phyloP scores from a whole-genome alignment of 768 basidiomycete species.

The Podaxis mareebaensis region DNA sequence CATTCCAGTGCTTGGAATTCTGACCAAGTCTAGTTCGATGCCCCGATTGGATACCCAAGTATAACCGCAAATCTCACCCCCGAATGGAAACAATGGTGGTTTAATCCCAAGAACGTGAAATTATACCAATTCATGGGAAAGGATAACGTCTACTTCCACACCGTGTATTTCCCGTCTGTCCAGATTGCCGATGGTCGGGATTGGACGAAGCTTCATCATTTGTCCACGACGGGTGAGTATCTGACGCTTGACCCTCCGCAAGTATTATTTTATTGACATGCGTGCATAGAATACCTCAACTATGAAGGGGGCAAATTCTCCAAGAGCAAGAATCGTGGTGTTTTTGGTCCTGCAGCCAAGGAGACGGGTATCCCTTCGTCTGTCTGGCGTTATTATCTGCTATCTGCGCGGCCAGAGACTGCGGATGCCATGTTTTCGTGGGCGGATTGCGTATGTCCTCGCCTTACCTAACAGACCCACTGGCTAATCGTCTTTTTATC shows the following conservation, averaged over 20 bases:
- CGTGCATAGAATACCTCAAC: constrained; percentile 82
- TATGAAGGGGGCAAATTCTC: constrained; percentile 99
- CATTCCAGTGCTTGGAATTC: not conserved
- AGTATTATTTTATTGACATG: constrained; percentile 3
- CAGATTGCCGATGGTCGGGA: constrained; percentile 85
- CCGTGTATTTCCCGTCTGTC: constrained; percentile 90
- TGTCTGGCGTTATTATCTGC: constrained; percentile 96
- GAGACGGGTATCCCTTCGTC: constrained; percentile 92
- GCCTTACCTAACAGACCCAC: not conserved
- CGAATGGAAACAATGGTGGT: constrained; percentile 98
- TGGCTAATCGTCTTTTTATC: constrained; percentile 12
- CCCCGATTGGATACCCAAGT: constrained; percentile 94
- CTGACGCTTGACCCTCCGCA: not conserved
- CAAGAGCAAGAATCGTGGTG: constrained; percentile 94
- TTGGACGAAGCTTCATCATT: constrained; percentile 93
- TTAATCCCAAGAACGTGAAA: constrained; percentile 83
- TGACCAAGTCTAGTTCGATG: constrained; percentile 76
- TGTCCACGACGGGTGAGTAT: constrained; percentile 86
- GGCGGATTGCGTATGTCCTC: constrained; percentile 78
- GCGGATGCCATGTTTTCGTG: constrained; percentile 97
- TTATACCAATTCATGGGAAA: constrained; percentile 99
- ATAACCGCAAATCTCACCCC: constrained; percentile 95
- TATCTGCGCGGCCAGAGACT: constrained; percentile 91
- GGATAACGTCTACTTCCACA: constrained; percentile 99
- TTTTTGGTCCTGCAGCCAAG: constrained; percentile 92